phyloP scores from a whole-genome alignment of 106 monocot genomes.

The Alisma plantagoaquatica region DNA sequence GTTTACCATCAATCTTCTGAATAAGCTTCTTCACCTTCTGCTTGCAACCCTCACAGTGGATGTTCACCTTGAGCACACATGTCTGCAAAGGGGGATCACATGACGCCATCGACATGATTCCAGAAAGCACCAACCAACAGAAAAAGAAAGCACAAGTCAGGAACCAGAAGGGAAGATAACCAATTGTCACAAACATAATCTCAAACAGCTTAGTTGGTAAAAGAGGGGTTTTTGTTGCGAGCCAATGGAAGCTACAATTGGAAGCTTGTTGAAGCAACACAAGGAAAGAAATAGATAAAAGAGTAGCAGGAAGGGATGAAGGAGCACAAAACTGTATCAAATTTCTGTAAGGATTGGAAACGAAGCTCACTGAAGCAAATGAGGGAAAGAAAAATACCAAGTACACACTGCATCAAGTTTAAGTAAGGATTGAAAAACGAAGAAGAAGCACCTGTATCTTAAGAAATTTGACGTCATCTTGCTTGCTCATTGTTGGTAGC shows the following conservation, averaged over 20 bases:
- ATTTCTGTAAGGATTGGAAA: not conserved
- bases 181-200: too few relatives aligned
- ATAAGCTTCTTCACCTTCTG: constrained; percentile 57
- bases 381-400: not conserved
- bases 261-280: not conserved
- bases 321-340: too few relatives aligned
- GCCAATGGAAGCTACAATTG: not conserved
- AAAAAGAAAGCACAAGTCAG: not conserved
- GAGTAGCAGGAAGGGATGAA: not conserved
- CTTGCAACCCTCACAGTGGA: constrained; percentile 63
- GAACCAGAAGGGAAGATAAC: not conserved
- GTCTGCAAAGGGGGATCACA: constrained; percentile 31
- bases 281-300: not conserved
- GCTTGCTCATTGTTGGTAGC: constrained; percentile 59
- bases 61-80: constrained; percentile 49
- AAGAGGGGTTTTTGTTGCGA: too few relatives aligned
- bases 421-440: constrained; percentile 4
- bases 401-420: too few relatives aligned
- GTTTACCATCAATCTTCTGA: constrained; percentile 50
- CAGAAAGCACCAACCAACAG: not conserved
- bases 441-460: constrained; percentile 36
- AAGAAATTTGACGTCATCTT: constrained; percentile 38
- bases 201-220: too few relatives aligned
- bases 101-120: too few relatives aligned
- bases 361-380: not conserved